Evolutionary conservation across 768 basidiomycete genomes (phyloP), one percentile per base, ranked within the genome.

Genomic region (Amanita muscaria): DNA sequence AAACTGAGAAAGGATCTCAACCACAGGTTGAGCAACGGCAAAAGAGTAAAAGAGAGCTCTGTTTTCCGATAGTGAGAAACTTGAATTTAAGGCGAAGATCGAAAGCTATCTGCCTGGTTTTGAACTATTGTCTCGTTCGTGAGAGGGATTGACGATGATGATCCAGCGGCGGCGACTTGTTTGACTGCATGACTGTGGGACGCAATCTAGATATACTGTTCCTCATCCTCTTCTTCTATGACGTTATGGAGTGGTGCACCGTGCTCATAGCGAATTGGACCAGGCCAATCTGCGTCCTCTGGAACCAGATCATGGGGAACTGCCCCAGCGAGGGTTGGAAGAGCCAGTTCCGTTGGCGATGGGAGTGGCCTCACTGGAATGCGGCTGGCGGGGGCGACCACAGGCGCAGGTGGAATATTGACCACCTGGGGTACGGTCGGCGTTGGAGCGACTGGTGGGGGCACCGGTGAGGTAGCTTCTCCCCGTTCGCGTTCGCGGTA

Each of bases 221-320:
- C 79, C 53, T 86, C 82, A 49, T 88, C 85, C 47, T 84, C 81
- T 54, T 88, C 87, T 59, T 89, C 88, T 38, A 88, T 18, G 32
- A 91, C 88, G 49, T 90, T 90, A 51, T 89, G 85, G 55, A 91
- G 68, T 22, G 88, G 88, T 6, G 85, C 84, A 19, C 88, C 88
- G 54, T 91, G 88, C 11, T 87, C 59, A 56, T 91, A 91, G 33
- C 86, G 76, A 25, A 60, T 75, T 9, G 84, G 84, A 53, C 80
- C 84, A 15, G 62, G 66, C n/a, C 76, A 27, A 60, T 61, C 24
- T 69, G 64, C 10, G 64, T 50, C 16, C 49, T 47, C 2, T 56
- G 34, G 11, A 33, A 14, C 24, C 18, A 3, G 15, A 16, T 35
- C 9, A 12, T 12, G n/a, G 10, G 29, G 10, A 29, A 23, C 21